These are phyloP conservation scores for Coprinopsis strossmayeri DNA, from an alignment of 768 basidiomycete species.

Conservation along the genomic window DNA sequence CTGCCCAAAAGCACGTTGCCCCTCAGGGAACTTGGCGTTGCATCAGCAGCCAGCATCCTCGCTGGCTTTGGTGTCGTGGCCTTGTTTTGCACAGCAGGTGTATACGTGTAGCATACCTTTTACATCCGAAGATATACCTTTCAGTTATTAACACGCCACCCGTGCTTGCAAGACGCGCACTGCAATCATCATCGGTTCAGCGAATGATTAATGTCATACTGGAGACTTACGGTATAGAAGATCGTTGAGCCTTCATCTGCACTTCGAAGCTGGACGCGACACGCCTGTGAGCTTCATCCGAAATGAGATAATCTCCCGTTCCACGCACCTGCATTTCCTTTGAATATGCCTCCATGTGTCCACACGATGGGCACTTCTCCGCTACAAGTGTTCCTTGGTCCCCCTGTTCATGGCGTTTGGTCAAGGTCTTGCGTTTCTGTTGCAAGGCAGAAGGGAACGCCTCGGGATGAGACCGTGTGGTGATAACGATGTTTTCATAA, in stretches of 20 bases:
- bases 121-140: slow-evolving; percentile 1
- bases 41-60: slow-evolving; percentile 65
- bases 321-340: slow-evolving; percentile 76
- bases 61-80: slow-evolving; percentile 88
- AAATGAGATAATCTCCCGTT: not conserved
- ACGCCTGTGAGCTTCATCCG: slow-evolving; percentile 11
- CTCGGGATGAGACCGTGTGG: slow-evolving; percentile 86
- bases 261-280: slow-evolving; percentile 57
- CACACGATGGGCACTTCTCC: slow-evolving; percentile 86
- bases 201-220: too few relatives aligned
- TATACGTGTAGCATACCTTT: slow-evolving; percentile 53
- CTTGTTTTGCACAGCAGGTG: slow-evolving; percentile 80
- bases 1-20: slow-evolving; percentile 66
- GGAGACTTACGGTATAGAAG: slow-evolving; percentile 89
- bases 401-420: slow-evolving; percentile 65
- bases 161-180: slow-evolving; percentile 73
- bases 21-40: slow-evolving; percentile 62
- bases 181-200: slow-evolving; percentile 27
- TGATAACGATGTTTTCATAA: slow-evolving; percentile 87
- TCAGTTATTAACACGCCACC: slow-evolving; percentile 80
- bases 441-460: slow-evolving; percentile 88
- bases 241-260: slow-evolving; percentile 95
- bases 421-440: slow-evolving; percentile 87
- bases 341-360: slow-evolving; percentile 79
- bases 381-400: slow-evolving; percentile 60